phyloP scores from a whole-genome alignment of 371 early-diverging fungal species.

The Mucor plumbeus region DNA sequence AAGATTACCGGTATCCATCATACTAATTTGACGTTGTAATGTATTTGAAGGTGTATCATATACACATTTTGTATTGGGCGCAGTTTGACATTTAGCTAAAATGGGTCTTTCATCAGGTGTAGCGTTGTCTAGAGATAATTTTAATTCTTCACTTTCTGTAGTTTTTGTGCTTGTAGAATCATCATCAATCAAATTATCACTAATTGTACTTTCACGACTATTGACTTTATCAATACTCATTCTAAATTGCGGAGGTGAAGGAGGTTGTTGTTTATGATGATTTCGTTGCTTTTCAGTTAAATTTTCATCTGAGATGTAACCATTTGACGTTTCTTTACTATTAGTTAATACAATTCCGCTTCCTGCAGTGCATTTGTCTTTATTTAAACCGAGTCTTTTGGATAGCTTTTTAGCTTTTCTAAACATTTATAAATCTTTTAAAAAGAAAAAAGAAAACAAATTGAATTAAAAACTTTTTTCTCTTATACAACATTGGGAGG shows the following conservation, averaged over 20 bases:
- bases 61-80: neutral
- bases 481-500: neutral
- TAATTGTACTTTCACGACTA: neutral
- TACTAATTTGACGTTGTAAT: slow-evolving; percentile 4
- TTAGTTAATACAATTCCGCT: neutral
- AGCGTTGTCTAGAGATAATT: neutral
- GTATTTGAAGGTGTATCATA: neutral
- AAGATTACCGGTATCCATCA: slow-evolving; percentile 18
- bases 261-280: neutral
- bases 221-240: slow-evolving; percentile 12
- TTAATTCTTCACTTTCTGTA: neutral
- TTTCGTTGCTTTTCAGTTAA: slow-evolving; percentile 1
- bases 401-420: slow-evolving; percentile 26
- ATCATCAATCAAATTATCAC: slow-evolving; percentile 1
- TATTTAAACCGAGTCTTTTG: slow-evolving; percentile 21
- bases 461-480: neutral
- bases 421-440: slow-evolving; percentile 14
- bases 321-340: neutral
- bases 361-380: slow-evolving; percentile 15
- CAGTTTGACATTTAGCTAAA: slow-evolving; percentile 13
- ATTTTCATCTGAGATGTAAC: neutral
- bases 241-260: neutral
- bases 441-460: neutral
- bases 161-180: slow-evolving; percentile 12
- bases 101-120: slow-evolving; percentile 3